Evolutionary conservation across 2,329 filamentous ascomycete species (phyloP), one percentile per base, ranked within the genome.

Genomic region (Colletotrichum simmondsii): DNA sequence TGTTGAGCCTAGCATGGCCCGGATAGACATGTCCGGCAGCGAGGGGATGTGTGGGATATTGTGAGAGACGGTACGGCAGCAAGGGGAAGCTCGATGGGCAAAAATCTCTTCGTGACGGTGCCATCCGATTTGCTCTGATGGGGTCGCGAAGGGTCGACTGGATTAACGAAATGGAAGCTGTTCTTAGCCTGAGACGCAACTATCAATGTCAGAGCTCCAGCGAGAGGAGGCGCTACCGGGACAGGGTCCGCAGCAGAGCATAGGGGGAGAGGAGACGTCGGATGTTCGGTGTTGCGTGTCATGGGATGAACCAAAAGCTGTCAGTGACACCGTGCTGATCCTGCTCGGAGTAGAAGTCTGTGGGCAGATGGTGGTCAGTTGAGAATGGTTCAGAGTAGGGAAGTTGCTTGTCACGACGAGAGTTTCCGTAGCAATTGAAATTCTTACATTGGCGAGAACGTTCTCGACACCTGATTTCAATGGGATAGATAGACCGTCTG

Each of bases 161-260:
- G 42, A 24, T 60, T 37, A 37, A 53, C 22, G 42, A 22, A 26
- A 24, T 26, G 58, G 30, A 56, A 52, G n/a, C 26, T 11, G 16
- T 57, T 28, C 19, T 57, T 65, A 24, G 53, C 19, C 12, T 11
- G 54, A n/a, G 32, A 26, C 11, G 35, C 49, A 56, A 63, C 46
- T 42, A 63, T 66, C 49, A 52, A 72, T 58, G 52, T 63, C 71
- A 73, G 62, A 72, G 68, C 68, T 73, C 62, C 62, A 63, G 52
- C 63, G 30, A 32, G 54, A 59, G 67, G 59, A 65, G 66, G 60
- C 59, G 49, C 35, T 70, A 67, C 70, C 57, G 54, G 70, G 66
- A 72, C 70, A 72, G 70, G 70, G 65, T 49, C 59, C 68, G 69
- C 69, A 69, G 65, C 65, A 69, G 10, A 22, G 53, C 59, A 65